These are phyloP conservation scores for Leishmania martiniquensis DNA, from an alignment of 208 protist species.

Conservation along the genomic window DNA sequence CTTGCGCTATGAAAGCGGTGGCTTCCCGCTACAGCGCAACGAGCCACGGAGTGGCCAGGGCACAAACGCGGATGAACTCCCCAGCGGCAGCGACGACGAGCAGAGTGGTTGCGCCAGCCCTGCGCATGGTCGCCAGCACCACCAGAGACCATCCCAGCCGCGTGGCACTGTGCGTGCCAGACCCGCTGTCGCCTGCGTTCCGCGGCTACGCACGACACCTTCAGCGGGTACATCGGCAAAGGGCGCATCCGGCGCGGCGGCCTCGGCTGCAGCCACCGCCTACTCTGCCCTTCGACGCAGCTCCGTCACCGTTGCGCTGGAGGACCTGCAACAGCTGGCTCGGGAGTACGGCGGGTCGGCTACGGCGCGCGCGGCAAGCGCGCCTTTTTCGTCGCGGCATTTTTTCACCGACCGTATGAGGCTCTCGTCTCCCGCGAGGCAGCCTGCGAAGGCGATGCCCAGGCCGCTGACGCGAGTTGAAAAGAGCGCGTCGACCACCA, in stretches of 20 bases:
- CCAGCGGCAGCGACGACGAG: neutral
- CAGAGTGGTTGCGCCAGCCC: neutral
- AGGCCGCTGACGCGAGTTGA: neutral
- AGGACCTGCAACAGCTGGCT: constrained; percentile 11
- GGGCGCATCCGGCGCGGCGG: neutral
- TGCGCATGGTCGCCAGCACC: neutral
- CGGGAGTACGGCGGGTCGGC: neutral
- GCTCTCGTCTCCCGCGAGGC: neutral
- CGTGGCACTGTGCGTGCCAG: constrained; percentile 9
- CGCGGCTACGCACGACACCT: neutral
- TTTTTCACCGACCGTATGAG: neutral
- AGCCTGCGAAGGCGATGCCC: constrained; percentile 1
- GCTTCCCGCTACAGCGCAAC: constrained; percentile 19
- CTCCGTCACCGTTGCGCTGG: constrained; percentile 29
- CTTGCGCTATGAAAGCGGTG: constrained; percentile 9
- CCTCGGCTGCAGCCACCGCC: neutral
- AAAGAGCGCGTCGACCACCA: neutral
- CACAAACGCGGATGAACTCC: neutral
- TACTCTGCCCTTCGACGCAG: constrained; percentile 24
- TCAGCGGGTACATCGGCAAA: neutral
- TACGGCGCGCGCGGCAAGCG: neutral
- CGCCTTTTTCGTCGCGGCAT: neutral
- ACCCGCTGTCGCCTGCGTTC: neutral
- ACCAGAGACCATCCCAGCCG: neutral
- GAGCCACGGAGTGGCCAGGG: neutral